Conservation (phyloP, 495 filamentous ascomycete species). For the Penicillium cosmopolitanum region DNA sequence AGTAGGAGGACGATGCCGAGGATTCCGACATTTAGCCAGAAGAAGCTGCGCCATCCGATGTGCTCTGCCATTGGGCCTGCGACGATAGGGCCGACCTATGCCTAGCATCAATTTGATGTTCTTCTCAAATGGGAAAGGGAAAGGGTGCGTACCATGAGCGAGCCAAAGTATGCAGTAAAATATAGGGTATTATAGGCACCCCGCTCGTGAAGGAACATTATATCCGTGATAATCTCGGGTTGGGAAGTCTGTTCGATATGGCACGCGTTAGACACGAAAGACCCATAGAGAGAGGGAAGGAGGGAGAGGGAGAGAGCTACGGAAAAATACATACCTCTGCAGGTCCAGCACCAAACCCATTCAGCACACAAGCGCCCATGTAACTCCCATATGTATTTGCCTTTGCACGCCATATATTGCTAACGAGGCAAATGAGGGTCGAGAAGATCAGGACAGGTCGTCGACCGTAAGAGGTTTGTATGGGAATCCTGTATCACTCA, state of each 20-base stretch:
- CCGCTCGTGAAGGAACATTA: slow-evolving; percentile 69
- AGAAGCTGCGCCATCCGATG: slow-evolving; percentile 60
- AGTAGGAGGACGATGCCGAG: slow-evolving; percentile 49
- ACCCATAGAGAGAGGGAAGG: no score
- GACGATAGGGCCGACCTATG: slow-evolving; percentile 57
- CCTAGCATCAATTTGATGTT: not conserved
- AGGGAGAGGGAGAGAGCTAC: no score
- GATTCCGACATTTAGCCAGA: slow-evolving; percentile 59
- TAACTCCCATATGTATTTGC: slow-evolving; percentile 62
- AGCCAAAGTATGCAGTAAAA: slow-evolving; percentile 56
- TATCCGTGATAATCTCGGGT: slow-evolving; percentile 66
- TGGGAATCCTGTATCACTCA: slow-evolving; percentile 52
- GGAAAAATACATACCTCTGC: slow-evolving; percentile 32
- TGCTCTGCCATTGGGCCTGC: slow-evolving; percentile 60
- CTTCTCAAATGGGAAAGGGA: not conserved
- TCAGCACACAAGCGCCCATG: slow-evolving; percentile 63
- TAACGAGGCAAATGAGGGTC: slow-evolving; percentile 56
- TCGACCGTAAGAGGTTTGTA: slow-evolving; percentile 60
- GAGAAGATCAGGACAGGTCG: slow-evolving; percentile 61
- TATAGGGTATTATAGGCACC: slow-evolving; percentile 69
- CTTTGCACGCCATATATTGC: slow-evolving; percentile 61
- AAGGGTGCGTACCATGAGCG: slow-evolving; percentile 36
- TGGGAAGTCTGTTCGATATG: slow-evolving; percentile 52
- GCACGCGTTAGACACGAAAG: not conserved
- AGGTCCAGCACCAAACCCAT: slow-evolving; percentile 62